phyloP scores from a whole-genome alignment of 371 early-diverging fungal species.

The Dichotomocladium elegans region DNA sequence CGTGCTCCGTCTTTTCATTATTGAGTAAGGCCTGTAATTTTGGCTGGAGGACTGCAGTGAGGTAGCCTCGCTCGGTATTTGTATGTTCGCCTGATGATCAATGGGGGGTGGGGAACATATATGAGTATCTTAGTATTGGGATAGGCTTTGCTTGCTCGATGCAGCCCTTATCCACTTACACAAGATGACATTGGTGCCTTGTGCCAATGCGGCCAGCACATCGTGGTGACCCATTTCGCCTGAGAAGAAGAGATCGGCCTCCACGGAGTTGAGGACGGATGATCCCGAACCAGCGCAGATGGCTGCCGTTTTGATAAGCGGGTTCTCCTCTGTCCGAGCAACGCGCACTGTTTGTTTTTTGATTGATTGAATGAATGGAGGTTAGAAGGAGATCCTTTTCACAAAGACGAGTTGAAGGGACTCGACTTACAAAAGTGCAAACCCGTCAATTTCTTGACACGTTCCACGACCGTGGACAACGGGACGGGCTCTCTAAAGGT shows the following conservation, averaged over 20 bases:
- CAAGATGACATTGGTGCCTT: constrained; percentile 82
- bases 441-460: constrained; percentile 61
- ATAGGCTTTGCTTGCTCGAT: background rate
- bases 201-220: constrained; percentile 73
- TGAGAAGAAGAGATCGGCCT: constrained; percentile 83
- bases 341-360: constrained; percentile 58
- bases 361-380: background rate
- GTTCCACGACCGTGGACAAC: constrained; percentile 53
- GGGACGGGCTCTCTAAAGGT: constrained; percentile 56
- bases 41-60: constrained; percentile 65
- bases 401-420: background rate
- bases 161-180: constrained; percentile 42
- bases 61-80: constrained; percentile 93
- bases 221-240: constrained; percentile 97
- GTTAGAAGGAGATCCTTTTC: background rate
- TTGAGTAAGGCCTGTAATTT: constrained; percentile 56
- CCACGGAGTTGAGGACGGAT: constrained; percentile 48
- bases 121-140: too few relatives aligned
- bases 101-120: background rate
- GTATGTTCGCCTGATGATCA: constrained; percentile 71
- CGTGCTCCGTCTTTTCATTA: constrained; percentile 37
- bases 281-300: constrained; percentile 94
- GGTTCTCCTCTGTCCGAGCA: constrained; percentile 58
- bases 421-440: constrained; percentile 53
- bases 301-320: constrained; percentile 73